Evolutionary conservation across 306 rosid species (phyloP), one percentile per base, ranked within the genome.

Genomic region (Prinsepia uniflora): DNA sequence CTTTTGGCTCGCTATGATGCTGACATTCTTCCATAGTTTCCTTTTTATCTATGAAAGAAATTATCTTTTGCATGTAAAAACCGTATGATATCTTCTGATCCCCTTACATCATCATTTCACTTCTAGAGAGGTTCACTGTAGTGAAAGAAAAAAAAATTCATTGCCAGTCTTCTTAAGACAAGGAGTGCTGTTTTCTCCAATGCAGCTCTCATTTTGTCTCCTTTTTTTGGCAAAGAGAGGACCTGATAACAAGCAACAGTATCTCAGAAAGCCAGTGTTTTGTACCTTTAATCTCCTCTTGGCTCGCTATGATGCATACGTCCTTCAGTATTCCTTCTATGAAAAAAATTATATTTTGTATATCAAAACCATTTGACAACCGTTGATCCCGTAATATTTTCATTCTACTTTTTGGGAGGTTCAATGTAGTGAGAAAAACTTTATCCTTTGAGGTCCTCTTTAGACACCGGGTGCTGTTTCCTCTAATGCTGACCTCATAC

Each of bases 261-360:
- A 58, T 58, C 18, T 58, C 63, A 58, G 63, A 58, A 58, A 58
- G 63, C 63, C 43, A 58, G 63, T 30, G 63, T n/a, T 58, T 12
- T 58, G 42, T 58, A 30, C 58, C 10, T 53, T 24, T 10, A 58
- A 24, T 30, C 39, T 58, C 43, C 63, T 58, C 9, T 58, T 30
- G 63, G 63, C 63, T 58, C 42, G 63, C 63, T 58, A 58, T 58
- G 63, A 58, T 58, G 9, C 18, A n/a, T 24, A 58, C 63, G 30
- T 10, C 10, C 36, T 58, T 58, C 63, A 10, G 11, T 58, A 12
- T 6, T 8, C 42, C 10, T 11, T 24, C n/a, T 58, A 58, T 11
- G 41, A 58, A 58, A 57, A 6, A 19, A 55, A 5, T 55, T 55
- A 8, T 55, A 15, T 2, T 55, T 55, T 55, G 14, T 30, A 3